phyloP scores from a whole-genome alignment of 352 stramenopile species.

The Thraustochytrium sp. region DNA sequence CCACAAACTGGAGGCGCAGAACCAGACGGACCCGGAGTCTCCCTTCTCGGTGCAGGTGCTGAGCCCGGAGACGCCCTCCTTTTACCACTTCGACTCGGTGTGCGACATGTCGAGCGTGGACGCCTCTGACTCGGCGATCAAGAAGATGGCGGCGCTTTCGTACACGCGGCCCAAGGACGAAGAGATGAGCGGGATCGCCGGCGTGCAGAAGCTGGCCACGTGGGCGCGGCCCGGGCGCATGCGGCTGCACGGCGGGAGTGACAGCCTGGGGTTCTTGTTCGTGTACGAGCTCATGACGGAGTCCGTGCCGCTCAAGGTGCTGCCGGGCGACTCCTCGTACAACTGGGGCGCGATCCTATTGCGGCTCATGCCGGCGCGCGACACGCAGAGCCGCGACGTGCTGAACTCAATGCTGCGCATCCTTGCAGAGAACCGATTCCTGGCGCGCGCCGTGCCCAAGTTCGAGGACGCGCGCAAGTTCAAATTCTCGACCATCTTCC shows the following conservation, averaged over 20 bases:
- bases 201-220: neutral
- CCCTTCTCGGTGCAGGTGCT: slow-evolving; percentile 30
- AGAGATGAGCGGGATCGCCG: neutral
- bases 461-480: slow-evolving; percentile 69
- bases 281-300: slow-evolving; percentile 74
- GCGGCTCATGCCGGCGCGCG: slow-evolving; percentile 55
- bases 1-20: slow-evolving; percentile 36
- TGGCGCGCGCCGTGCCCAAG: slow-evolving; percentile 61
- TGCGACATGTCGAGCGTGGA: neutral
- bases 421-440: slow-evolving; percentile 11
- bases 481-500: slow-evolving; percentile 74
- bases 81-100: slow-evolving; percentile 31
- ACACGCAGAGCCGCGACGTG: slow-evolving; percentile 20
- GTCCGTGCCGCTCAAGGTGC: slow-evolving; percentile 66
- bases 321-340: slow-evolving; percentile 65
- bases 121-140: slow-evolving; percentile 5
- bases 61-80: neutral
- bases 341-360: slow-evolving; percentile 66
- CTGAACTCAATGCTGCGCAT: slow-evolving; percentile 27
- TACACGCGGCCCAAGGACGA: slow-evolving; percentile 41
- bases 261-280: slow-evolving; percentile 63
- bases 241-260: slow-evolving; percentile 26
- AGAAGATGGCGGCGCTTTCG: slow-evolving; percentile 23
- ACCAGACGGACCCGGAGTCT: neutral
- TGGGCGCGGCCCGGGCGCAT: slow-evolving; percentile 22